Conservation (phyloP, 2,329 filamentous ascomycete species). For the Cercospora berteroae region DNA sequence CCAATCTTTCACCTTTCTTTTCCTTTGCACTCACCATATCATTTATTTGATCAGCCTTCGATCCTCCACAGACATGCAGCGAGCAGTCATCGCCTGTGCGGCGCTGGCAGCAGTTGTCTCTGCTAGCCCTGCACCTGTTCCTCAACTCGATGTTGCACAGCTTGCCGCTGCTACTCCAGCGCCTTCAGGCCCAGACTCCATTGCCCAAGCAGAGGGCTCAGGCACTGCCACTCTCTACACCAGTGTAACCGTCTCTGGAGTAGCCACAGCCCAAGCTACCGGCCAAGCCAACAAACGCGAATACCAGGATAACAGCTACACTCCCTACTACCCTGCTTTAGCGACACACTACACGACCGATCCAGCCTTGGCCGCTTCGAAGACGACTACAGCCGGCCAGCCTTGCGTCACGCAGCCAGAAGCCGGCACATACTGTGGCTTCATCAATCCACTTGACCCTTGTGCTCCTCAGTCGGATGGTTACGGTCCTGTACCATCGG, state of each 20-base stretch:
- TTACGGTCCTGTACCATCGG: slow-evolving; percentile 33
- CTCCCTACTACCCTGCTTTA: slow-evolving; percentile 29
- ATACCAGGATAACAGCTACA: slow-evolving; percentile 16
- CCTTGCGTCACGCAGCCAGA: slow-evolving; percentile 35
- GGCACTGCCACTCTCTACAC: slow-evolving; percentile 25
- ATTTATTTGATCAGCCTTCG: not conserved
- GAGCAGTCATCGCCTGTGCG: slow-evolving; percentile 7
- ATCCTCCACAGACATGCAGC: slow-evolving; percentile 1
- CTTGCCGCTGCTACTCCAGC: slow-evolving; percentile 26
- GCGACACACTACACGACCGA: slow-evolving; percentile 29
- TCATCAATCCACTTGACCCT: slow-evolving; percentile 41
- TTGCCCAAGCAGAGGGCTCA: slow-evolving; percentile 12
- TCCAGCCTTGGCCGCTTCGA: slow-evolving; percentile 24
- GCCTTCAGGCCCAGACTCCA: slow-evolving; percentile 20
- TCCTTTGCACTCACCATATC: not conserved
- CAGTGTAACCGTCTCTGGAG: slow-evolving; percentile 23
- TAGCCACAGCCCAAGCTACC: slow-evolving; percentile 17
- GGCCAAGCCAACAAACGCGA: slow-evolving; percentile 17
- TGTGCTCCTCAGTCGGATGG: slow-evolving; percentile 41
- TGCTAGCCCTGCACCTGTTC: slow-evolving; percentile 19
- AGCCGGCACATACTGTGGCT: slow-evolving; percentile 39
- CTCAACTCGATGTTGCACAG: slow-evolving; percentile 21
- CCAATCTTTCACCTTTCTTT: not conserved
- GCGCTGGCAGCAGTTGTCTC: slow-evolving; percentile 18
- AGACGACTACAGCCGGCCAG: slow-evolving; percentile 29